Conservation (phyloP, 2,329 filamentous ascomycete genomes). For the Alternaria hordeiaustralica region DNA sequence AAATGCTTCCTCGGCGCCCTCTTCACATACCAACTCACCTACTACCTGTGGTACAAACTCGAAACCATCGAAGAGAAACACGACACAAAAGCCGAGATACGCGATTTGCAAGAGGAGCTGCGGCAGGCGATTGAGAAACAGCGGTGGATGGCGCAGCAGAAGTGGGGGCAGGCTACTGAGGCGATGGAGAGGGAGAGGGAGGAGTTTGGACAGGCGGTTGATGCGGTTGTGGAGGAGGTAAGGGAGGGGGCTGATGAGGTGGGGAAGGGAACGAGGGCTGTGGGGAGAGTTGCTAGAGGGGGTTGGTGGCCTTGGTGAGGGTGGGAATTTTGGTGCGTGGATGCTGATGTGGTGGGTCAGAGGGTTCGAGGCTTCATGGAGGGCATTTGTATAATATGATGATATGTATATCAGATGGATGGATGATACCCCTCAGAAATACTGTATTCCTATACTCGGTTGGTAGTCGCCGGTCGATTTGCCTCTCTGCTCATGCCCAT, state of each 20-base stretch:
- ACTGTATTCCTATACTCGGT: neutral
- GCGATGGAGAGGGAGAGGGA: slow-evolving; percentile 17
- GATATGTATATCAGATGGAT: slow-evolving; percentile 2
- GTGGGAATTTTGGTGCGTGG: neutral
- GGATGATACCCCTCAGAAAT: slow-evolving; percentile 2
- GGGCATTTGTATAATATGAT: neutral
- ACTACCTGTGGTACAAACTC: slow-evolving; percentile 76
- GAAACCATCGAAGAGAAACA: slow-evolving; percentile 73
- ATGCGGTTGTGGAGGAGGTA: slow-evolving; percentile 20
- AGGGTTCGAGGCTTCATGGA: neutral
- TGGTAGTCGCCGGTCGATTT: neutral
- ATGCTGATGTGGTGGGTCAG: neutral
- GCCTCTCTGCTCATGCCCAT: neutral
- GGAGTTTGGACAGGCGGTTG: slow-evolving; percentile 12
- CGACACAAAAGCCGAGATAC: slow-evolving; percentile 51
- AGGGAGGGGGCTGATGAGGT: slow-evolving; percentile 23
- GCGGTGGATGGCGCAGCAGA: slow-evolving; percentile 14
- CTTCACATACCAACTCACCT: slow-evolving; percentile 78
- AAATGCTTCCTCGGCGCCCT: slow-evolving; percentile 78
- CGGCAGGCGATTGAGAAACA: slow-evolving; percentile 26
- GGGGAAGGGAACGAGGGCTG: slow-evolving; percentile 18
- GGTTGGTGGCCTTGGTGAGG: slow-evolving; percentile 37
- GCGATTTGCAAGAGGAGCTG: slow-evolving; percentile 30
- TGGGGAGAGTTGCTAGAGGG: slow-evolving; percentile 21
- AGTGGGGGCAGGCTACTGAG: slow-evolving; percentile 11